Evolutionary conservation across 805 yeast species (phyloP), one percentile per base, ranked within the genome.

Genomic region (Diddensiella santjacobensis): DNA sequence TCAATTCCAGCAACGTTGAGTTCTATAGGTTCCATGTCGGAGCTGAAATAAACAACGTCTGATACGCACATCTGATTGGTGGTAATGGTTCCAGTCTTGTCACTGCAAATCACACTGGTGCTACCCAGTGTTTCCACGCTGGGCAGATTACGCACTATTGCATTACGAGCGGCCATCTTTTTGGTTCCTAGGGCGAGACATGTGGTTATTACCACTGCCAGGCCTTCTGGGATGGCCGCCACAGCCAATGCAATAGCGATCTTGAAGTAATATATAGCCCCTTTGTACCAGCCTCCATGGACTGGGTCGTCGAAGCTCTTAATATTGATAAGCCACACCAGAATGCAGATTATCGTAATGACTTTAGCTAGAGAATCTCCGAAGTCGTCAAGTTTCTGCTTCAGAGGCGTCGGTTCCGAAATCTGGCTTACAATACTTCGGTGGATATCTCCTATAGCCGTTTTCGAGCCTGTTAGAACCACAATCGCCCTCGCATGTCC

Each of bases 161-260:
- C 98, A 58, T 84, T 85, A 58, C 88, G 82, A 46, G 80, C 80
- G 3, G 99, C 96, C 99, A 91, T 91, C 69, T 96, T 78, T 57
- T 90, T 73, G 39, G 91, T 97, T 45, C 99, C 98, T 20, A 91
- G 71, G 0, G 99, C 99, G 54, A 91, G 73, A 0, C 98, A 91
- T 5, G 91, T 97, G 3, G 99, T 90, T 38, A 91, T 97, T 62
- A 91, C 91, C 58, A 91, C 91, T 0, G 99, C 97, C 57, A 91
- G 77, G 46, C 99, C 99, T 68, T 91, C 99, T 3, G 99, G 99
- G 59, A 91, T 91, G 3, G 98, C 98, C 45, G 99, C 99, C 17
- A 91, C 99, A 2, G 98, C 99, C 52, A 91, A 74, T 1, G 96
- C 88, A 13, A 91, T 97, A 1, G 96, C 89, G 46, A 91, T 88